Percentiles rank a stretch among this genome's conserved stretches.
phyloP scores from a whole-genome alignment of 2,329 filamentous ascomycete species.

The Stemphylium beticola region DNA sequence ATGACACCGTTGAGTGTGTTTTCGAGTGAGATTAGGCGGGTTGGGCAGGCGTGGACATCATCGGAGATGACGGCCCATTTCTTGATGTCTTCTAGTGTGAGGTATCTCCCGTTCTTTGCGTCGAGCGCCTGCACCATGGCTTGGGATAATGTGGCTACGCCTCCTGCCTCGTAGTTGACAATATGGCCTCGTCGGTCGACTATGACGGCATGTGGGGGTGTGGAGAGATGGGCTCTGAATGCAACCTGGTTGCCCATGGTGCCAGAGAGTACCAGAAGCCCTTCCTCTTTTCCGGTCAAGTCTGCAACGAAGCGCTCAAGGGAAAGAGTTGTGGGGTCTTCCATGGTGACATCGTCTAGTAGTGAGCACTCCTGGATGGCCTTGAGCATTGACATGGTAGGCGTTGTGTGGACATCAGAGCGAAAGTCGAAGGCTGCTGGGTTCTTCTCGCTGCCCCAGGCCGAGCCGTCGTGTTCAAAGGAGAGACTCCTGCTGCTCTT shows the following conservation, averaged over 20 bases:
- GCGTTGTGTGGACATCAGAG: conserved; percentile 51
- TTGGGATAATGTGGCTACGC: conserved; percentile 73
- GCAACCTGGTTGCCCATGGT: conserved; percentile 95
- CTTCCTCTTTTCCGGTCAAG: conserved; percentile 76
- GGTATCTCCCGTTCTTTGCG: conserved; percentile 72
- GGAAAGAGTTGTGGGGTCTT: conserved; percentile 77
- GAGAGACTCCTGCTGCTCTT: conserved; percentile 30
- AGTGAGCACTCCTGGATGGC: conserved; percentile 78
- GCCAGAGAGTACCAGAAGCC: conserved; percentile 82
- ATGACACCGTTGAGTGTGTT: conserved; percentile 84
- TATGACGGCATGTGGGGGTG: conserved; percentile 80
- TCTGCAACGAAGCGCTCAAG: conserved; percentile 77
- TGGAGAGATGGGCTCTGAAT: conserved; percentile 75
- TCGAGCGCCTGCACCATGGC: conserved; percentile 71
- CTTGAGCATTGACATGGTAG: conserved; percentile 72
- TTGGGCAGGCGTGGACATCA: conserved; percentile 80
- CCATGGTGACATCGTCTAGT: conserved; percentile 81
- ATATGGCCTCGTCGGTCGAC: conserved; percentile 83
- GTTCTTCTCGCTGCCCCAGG: conserved; percentile 53
- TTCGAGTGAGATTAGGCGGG: conserved; percentile 80
- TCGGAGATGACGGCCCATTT: conserved; percentile 68
- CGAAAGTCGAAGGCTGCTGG: conserved; percentile 63
- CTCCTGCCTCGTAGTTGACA: conserved; percentile 70
- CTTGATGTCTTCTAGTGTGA: conserved; percentile 78
- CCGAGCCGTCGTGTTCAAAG: conserved; percentile 22